Percentiles rank a stretch among this genome's conserved stretches.
These are phyloP conservation scores for Orbilia blumenaviensis DNA, from an alignment of 2,329 filamentous ascomycete genomes.

Conservation along the genomic window DNA sequence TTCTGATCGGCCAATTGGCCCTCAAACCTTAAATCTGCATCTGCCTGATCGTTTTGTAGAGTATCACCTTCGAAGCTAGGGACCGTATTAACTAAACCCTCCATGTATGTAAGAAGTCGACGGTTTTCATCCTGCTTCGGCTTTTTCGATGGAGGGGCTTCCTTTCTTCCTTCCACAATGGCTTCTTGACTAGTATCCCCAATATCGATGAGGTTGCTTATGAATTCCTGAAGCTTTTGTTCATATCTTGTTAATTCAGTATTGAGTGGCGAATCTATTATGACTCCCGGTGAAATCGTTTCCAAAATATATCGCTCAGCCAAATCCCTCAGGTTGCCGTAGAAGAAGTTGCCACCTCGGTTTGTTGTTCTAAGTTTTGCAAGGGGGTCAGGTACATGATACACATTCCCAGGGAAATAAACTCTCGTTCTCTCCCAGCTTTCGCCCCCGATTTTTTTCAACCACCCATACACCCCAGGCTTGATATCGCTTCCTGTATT, in stretches of 20 bases:
- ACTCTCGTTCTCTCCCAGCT: background rate
- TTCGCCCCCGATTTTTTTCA: background rate
- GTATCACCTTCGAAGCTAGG: too few species aligned
- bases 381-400: background rate
- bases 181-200: background rate
- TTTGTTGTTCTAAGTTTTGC: background rate
- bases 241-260: background rate
- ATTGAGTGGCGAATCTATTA: background rate
- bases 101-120: background rate
- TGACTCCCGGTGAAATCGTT: background rate
- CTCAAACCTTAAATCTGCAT: background rate
- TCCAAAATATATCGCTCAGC: background rate
- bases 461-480: background rate
- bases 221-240: background rate
- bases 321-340: background rate
- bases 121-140: background rate
- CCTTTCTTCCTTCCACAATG: background rate
- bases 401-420: background rate
- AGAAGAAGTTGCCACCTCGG: background rate
- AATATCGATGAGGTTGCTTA: background rate
- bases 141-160: background rate
- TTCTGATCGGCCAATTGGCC: background rate
- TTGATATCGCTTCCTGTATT: background rate
- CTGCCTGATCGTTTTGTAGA: background rate
- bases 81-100: background rate